phyloP scores from a whole-genome alignment of 2,329 filamentous ascomycete genomes.

The Claviceps cyperi region DNA sequence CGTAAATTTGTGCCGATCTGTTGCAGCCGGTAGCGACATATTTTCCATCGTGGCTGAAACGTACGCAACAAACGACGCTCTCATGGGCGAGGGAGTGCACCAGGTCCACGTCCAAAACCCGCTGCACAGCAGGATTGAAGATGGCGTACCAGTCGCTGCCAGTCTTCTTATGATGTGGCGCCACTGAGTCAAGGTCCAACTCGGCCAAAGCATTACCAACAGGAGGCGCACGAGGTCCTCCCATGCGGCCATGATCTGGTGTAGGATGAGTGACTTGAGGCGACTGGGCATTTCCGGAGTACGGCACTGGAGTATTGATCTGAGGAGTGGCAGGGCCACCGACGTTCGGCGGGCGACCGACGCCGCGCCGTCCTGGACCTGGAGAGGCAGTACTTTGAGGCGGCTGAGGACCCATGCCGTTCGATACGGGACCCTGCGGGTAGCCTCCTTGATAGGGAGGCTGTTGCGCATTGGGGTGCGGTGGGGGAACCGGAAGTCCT shows the following conservation, averaged over 20 bases:
- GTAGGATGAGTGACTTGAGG: slow-evolving; percentile 81
- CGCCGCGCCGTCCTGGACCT: slow-evolving; percentile 62
- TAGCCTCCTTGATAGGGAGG: slow-evolving; percentile 61
- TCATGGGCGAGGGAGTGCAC: slow-evolving; percentile 87
- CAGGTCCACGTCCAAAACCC: slow-evolving; percentile 82
- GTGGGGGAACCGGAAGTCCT: slow-evolving; percentile 42
- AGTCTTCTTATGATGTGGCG: slow-evolving; percentile 76
- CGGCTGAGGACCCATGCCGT: slow-evolving; percentile 68
- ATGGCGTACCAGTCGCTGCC: slow-evolving; percentile 90
- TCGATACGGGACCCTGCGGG: slow-evolving; percentile 41
- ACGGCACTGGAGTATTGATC: slow-evolving; percentile 76
- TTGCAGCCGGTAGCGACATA: slow-evolving; percentile 97
- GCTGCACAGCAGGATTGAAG: slow-evolving; percentile 84
- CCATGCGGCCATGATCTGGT: slow-evolving; percentile 45
- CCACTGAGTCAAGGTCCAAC: slow-evolving; percentile 72
- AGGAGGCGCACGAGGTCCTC: slow-evolving; percentile 33
- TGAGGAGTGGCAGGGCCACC: slow-evolving; percentile 74
- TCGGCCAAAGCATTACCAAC: slow-evolving; percentile 60
- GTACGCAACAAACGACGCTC: slow-evolving; percentile 94
- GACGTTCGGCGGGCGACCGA: slow-evolving; percentile 48
- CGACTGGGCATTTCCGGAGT: slow-evolving; percentile 68
- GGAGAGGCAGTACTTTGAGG: slow-evolving; percentile 78
- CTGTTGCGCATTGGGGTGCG: slow-evolving; percentile 48
- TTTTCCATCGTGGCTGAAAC: slow-evolving; percentile 91
- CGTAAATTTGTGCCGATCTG: slow-evolving; percentile 97